Evolutionary conservation across 768 basidiomycete species (phyloP).

Genomic region (Xanthoconium purpureum): DNA sequence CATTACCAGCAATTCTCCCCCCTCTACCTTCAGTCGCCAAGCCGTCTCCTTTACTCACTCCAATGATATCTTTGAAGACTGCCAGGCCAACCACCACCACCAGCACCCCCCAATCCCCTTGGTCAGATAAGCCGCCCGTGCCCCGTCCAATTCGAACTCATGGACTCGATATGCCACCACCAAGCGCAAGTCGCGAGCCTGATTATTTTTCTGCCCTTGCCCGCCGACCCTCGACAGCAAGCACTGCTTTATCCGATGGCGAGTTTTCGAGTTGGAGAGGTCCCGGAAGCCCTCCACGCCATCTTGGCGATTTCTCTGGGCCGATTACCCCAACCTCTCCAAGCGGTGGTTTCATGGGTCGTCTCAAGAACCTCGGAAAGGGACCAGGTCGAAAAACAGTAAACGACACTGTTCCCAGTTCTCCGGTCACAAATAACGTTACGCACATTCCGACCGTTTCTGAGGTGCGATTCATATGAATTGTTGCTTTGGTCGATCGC

Average conservation of each 20-base stretch:
- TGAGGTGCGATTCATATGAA: slow-evolving; percentile 24
- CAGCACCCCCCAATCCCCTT: slow-evolving; percentile 46
- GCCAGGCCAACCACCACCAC: slow-evolving; percentile 24
- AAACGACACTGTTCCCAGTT: slow-evolving; percentile 23
- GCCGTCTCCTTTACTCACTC: slow-evolving; percentile 55
- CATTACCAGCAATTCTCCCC: slow-evolving; percentile 64
- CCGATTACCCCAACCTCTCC: slow-evolving; percentile 51
- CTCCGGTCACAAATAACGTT: slow-evolving; percentile 19
- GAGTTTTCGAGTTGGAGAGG: slow-evolving; percentile 45
- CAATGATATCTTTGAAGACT: slow-evolving; percentile 52
- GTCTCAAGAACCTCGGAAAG: slow-evolving; percentile 74
- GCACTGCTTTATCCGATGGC: slow-evolving; percentile 44
- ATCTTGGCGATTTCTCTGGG: slow-evolving; percentile 29
- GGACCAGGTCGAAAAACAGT: slow-evolving; percentile 37
- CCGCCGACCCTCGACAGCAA: slow-evolving; percentile 45
- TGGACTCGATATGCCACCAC: slow-evolving; percentile 39
- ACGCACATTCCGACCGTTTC: slow-evolving; percentile 15
- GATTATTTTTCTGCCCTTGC: slow-evolving; percentile 56
- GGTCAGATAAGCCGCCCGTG: slow-evolving; percentile 28
- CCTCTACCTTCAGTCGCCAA: slow-evolving; percentile 40
- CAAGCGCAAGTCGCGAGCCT: slow-evolving; percentile 29
- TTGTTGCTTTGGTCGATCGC: not conserved
- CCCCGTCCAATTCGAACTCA: slow-evolving; percentile 41
- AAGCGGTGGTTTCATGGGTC: slow-evolving; percentile 66
- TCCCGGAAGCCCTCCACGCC: slow-evolving; percentile 36